These are phyloP conservation scores for Sutorius australiensis DNA, from an alignment of 768 basidiomycete genomes.

Conservation along the genomic window DNA sequence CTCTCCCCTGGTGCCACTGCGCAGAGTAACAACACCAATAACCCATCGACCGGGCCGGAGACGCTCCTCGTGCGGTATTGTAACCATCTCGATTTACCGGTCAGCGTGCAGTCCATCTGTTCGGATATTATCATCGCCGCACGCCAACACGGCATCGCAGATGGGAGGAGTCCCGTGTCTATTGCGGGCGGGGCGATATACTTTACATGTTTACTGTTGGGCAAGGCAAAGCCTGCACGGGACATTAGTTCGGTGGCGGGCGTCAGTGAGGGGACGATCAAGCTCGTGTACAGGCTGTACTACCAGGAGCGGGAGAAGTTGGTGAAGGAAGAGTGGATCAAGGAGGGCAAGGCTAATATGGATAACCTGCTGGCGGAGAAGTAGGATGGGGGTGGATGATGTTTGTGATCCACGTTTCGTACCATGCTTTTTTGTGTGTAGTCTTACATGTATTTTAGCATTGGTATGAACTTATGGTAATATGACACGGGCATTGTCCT, in stretches of 20 bases:
- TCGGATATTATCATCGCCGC: slow-evolving; percentile 78
- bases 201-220: slow-evolving; percentile 84
- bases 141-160: slow-evolving; percentile 81
- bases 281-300: slow-evolving; percentile 81
- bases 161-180: slow-evolving; percentile 94
- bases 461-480: slow-evolving; percentile 6
- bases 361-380: slow-evolving; percentile 25
- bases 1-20: slow-evolving; percentile 77
- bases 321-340: slow-evolving; percentile 84
- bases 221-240: slow-evolving; percentile 66
- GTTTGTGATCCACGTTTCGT: slow-evolving; percentile 1
- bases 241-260: slow-evolving; percentile 91
- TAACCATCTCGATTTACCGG: slow-evolving; percentile 84
- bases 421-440: slow-evolving; percentile 21
- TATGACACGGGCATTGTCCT: too few relatives aligned
- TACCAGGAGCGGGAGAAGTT: slow-evolving; percentile 70
- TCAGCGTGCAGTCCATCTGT: slow-evolving; percentile 80
- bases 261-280: slow-evolving; percentile 94
- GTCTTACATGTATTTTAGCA: slow-evolving; percentile 11
- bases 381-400: slow-evolving; percentile 4
- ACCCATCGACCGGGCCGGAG: slow-evolving; percentile 70
- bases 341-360: slow-evolving; percentile 64
- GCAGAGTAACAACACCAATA: slow-evolving; percentile 34
- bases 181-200: slow-evolving; percentile 97
- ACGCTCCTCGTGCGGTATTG: slow-evolving; percentile 90